Percentiles rank a stretch among this genome's conserved stretches.
These are phyloP conservation scores for Eimeria sp. DNA, from an alignment of 169 alveolate genomes.

Conservation along the genomic window DNA sequence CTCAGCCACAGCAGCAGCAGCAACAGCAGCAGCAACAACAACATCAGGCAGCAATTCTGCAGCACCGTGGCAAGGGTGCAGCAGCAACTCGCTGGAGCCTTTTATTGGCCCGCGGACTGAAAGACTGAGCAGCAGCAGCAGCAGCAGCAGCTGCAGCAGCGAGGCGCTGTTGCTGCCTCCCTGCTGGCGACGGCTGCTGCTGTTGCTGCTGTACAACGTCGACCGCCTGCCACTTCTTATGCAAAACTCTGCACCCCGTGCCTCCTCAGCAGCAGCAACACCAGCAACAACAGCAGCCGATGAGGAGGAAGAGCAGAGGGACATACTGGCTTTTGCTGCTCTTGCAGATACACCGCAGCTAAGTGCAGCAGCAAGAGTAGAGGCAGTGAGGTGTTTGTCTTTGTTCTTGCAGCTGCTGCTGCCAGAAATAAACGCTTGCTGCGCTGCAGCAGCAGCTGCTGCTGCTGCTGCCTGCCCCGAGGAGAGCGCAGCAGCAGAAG, in stretches of 20 bases:
- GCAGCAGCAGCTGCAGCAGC: conserved; percentile 50
- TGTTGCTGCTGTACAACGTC: conserved; percentile 64
- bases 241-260: background rate
- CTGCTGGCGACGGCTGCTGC: conserved; percentile 47
- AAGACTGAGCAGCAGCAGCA: conserved; percentile 57
- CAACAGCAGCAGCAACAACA: no score
- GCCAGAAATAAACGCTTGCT: conserved; percentile 22
- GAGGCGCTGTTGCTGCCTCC: conserved; percentile 36
- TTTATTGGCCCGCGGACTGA: conserved; percentile 26
- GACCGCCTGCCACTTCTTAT: conserved; percentile 46
- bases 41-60: background rate
- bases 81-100: conserved; percentile 28
- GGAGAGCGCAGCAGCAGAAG: no score
- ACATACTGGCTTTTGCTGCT: background rate
- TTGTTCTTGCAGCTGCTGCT: conserved; percentile 41
- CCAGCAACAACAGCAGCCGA: background rate
- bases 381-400: conserved; percentile 35
- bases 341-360: conserved; percentile 50
- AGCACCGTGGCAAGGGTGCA: conserved; percentile 39
- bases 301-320: background rate
- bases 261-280: conserved; percentile 31
- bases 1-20: no score
- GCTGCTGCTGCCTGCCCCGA: background rate
- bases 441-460: conserved; percentile 64
- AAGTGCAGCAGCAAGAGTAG: conserved; percentile 54